phyloP scores from a whole-genome alignment of 768 basidiomycete genomes.

The Amanita fuliginea region DNA sequence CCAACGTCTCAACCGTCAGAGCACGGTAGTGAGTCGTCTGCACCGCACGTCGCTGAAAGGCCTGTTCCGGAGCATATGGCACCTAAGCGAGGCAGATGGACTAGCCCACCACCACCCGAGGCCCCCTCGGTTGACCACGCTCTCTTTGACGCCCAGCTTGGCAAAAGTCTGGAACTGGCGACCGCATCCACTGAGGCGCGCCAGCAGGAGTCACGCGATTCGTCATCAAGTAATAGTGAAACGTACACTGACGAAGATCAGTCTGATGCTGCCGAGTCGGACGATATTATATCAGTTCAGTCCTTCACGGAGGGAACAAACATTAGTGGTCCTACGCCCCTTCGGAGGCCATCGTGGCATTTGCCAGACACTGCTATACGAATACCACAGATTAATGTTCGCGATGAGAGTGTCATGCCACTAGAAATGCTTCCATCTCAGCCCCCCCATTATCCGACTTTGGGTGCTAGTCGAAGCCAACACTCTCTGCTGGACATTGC shows the following conservation, averaged over 20 bases:
- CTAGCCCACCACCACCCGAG: slow-evolving; percentile 73
- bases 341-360: slow-evolving; percentile 41
- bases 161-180: slow-evolving; percentile 53
- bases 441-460: neutral
- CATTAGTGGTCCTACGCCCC: slow-evolving; percentile 16
- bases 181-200: slow-evolving; percentile 53
- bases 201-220: slow-evolving; percentile 36
- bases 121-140: slow-evolving; percentile 57
- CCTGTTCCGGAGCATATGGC: slow-evolving; percentile 71
- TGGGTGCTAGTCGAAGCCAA: neutral
- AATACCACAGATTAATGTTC: slow-evolving; percentile 22
- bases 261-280: slow-evolving; percentile 51
- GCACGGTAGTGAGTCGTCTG: slow-evolving; percentile 21
- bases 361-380: slow-evolving; percentile 19
- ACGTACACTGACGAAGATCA: slow-evolving; percentile 58
- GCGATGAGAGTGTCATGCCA: neutral
- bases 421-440: neutral
- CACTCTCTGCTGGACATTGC: slow-evolving; percentile 16
- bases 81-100: slow-evolving; percentile 72
- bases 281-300: slow-evolving; percentile 58
- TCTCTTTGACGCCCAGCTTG: slow-evolving; percentile 59
- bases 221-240: slow-evolving; percentile 55
- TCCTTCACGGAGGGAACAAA: slow-evolving; percentile 48
- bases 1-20: slow-evolving; percentile 43
- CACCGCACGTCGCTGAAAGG: slow-evolving; percentile 19